Evolutionary conservation across 768 basidiomycete genomes (phyloP).

Genomic region (Omphalotus guepiniiformis): DNA sequence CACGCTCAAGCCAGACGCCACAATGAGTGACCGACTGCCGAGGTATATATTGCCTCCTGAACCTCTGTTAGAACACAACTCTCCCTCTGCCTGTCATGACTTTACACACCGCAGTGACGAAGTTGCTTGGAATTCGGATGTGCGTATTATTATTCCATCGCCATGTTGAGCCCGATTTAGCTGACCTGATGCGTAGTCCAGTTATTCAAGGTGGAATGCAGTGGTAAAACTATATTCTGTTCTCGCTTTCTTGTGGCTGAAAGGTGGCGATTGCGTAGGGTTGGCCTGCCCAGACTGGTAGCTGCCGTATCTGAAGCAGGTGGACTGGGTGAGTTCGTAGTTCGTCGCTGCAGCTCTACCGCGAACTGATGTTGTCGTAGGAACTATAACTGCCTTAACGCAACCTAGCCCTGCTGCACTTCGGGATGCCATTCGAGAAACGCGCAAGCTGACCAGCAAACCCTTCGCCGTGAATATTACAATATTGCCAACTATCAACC

Average conservation of each 20-base stretch:
- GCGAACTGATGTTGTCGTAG: constrained; percentile 25
- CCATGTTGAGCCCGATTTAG: constrained; percentile 4
- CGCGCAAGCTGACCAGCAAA: constrained; percentile 60
- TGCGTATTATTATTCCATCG: constrained; percentile 27
- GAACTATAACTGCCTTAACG: constrained; percentile 83
- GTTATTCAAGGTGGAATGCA: constrained; percentile 90
- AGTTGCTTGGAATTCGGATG: constrained; percentile 64
- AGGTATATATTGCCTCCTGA: no score
- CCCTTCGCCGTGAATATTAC: constrained; percentile 87
- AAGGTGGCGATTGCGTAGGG: constrained; percentile 41
- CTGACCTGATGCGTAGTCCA: constrained; percentile 42
- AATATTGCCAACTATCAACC: constrained; percentile 82
- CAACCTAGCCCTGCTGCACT: constrained; percentile 84
- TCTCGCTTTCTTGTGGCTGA: background rate
- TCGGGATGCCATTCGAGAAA: constrained; percentile 75
- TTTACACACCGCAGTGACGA: constrained; percentile 55
- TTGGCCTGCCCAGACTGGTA: constrained; percentile 69
- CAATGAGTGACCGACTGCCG: no score
- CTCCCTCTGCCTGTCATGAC: constrained; percentile 24
- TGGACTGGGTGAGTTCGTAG: constrained; percentile 55
- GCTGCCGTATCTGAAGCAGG: constrained; percentile 82
- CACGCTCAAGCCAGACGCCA: no score
- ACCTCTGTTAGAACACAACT: no score
- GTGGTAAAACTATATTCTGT: constrained; percentile 47
- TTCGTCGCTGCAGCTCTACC: background rate